A percentile compares a stretch with the other conserved stretches of the same genome.
Conservation (phyloP, 1,284 basidiomycete genomes). For the Sanghuangporus weigelae region DNA sequence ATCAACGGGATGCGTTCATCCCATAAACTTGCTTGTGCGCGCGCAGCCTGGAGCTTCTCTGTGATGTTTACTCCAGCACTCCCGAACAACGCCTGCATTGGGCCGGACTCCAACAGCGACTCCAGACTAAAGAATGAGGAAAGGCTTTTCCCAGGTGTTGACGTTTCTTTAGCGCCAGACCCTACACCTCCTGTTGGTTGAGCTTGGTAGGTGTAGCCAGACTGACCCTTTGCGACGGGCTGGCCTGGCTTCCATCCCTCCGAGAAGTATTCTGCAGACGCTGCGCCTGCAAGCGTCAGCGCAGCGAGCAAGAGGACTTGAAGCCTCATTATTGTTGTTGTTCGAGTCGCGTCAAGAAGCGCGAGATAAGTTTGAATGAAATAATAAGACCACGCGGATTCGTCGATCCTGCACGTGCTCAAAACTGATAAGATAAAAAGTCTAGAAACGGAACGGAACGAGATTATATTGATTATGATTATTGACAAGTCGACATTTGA, state of each 20-base stretch:
- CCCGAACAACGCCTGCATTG: constrained; percentile 47
- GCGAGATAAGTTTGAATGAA: background rate
- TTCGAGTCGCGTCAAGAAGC: background rate
- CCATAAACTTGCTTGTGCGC: constrained; percentile 44
- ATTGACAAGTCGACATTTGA: too few species aligned
- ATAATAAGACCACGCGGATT: background rate
- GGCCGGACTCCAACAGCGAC: constrained; percentile 43
- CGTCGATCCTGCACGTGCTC: background rate
- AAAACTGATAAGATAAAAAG: too few species aligned
- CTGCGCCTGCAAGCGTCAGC: constrained; percentile 33
- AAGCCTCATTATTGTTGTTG: constrained; percentile 45
- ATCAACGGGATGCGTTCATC: constrained; percentile 67
- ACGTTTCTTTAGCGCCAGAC: constrained; percentile 17
- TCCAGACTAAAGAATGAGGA: constrained; percentile 38
- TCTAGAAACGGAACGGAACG: too few species aligned
- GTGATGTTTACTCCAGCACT: constrained; percentile 65
- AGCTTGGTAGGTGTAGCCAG: constrained; percentile 20
- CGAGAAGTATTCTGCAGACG: constrained; percentile 66
- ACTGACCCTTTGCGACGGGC: constrained; percentile 31
- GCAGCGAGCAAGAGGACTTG: constrained; percentile 31
- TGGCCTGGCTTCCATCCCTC: constrained; percentile 74
- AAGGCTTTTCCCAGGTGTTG: background rate
- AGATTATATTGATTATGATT: too few species aligned
- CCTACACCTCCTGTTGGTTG: constrained; percentile 19
- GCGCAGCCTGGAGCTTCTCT: constrained; percentile 42